Base-by-base conservation (phyloP, 352 stramenopile species). In the Phytophthora chlamydospora region DNA sequence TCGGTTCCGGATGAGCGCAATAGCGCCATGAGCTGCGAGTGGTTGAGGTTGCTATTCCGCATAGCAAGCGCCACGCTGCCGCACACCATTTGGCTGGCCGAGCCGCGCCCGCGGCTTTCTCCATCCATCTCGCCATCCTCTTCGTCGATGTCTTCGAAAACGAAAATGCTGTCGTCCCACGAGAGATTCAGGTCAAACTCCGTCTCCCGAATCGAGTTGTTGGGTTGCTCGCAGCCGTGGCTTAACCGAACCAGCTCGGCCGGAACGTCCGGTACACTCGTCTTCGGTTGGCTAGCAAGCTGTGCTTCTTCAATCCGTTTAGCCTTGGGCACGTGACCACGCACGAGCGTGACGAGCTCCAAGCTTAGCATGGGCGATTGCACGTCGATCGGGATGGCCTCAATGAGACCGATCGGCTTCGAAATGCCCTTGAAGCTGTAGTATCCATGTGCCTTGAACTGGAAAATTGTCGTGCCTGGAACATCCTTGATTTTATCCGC, bases 361-460 rank as follows among this genome's bases (percentile, higher is more conserved):
- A 60, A 67, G 51, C 62, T 84, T 41, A 80, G 46, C 69, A 86
- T 68, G 0, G 75, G 64, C 10, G 60, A 68, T 49, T 89, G 75
- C 17, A 85, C 57, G 35, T 91, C 80, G 39, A 93, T 64, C 9
- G 87, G 85, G 29, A 96, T 86, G 4, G 84, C 83, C 64, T 96
- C 87, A 21, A 96, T 71, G 27, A 96, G 75, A 0, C 72, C 82
- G 45, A 93, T 96, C 6, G 83, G 85, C 42, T 81, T 62, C 2
- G 82, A 85, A n/a, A 96, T 96, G 29, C 87, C 87, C 66, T 96
- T 96, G 66, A 96, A 96, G 38, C 44, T 76, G 54, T 90, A 96
- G 69, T 93, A 85, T 1, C 85, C 87, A 35, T 96, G 87, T 14
- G 74, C 69, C 60, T 91, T 91, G 68, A 96, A 96, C 73, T 93